Evolutionary conservation across 169 alveolate species (phyloP), one percentile per base, ranked within the genome.

Genomic region (Plasmodium adleri): DNA sequence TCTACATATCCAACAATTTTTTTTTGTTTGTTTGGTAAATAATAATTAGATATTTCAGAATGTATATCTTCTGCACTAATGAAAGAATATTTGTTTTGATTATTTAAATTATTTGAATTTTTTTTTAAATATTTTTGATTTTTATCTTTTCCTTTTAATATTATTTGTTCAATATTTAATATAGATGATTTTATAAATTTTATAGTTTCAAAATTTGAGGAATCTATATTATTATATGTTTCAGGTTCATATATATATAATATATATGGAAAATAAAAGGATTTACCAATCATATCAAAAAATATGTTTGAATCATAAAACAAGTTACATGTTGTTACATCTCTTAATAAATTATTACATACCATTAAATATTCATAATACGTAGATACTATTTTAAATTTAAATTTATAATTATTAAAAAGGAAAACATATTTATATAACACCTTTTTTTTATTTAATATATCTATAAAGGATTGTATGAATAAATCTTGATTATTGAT

Each of bases 1-100:
- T 94, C 96, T 67, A 89, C 59, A 76, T 94, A 94, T 8, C 94
- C 96, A 12, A 94, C 92, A 54, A 90, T 80, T n/a, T 73, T 54
- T 28, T 66, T 54, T 17, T 72, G 45, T 50, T 75, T 63, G 10
- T 39, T 39, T 39, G 47, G 47, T 26, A 72, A 49, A 56, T 66
- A 49, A 59, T 78, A 78, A 52, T 78, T 78, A 50, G 28, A 17
- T 66, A 78, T 56, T 64, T 78, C 63, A 22, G 22, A 32, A 15
- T 26, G 28, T 22, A 78, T 49, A 45, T 78, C 78, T 26, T 56
- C 20, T 78, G 62, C 58, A 78, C 32, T 47, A 39, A 39, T 5
- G 47, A 39, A 39, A 50, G 67, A 70, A 8, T 64, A 49, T 66
- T 22, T 56, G 64, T 78, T 78, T 13, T 24, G 13, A 3, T 47